phyloP scores from a whole-genome alignment of 2,329 filamentous ascomycete genomes.

The Calycina marina region DNA sequence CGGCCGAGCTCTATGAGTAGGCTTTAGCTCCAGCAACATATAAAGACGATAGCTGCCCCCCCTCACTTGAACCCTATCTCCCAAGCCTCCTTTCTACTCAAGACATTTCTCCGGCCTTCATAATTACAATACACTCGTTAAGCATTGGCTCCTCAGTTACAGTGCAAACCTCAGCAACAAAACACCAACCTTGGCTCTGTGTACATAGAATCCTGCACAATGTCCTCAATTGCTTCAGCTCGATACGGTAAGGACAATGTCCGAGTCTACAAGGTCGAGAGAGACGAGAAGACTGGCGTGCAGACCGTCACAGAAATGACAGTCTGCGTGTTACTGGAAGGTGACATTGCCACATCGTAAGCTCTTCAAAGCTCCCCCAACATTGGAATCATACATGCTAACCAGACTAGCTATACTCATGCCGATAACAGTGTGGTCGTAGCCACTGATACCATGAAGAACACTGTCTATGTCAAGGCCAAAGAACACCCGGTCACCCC shows the following conservation, averaged over 20 bases:
- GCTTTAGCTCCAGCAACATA: too few relatives aligned
- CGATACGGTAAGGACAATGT: slow-evolving; percentile 96
- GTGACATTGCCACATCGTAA: slow-evolving; percentile 73
- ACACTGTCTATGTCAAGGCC: slow-evolving; percentile 88
- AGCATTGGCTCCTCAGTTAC: too few relatives aligned
- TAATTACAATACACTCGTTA: too few relatives aligned
- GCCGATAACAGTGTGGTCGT: slow-evolving; percentile 94
- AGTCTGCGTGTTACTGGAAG: slow-evolving; percentile 82
- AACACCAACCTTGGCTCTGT: too few relatives aligned
- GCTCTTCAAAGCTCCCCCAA: slow-evolving; percentile 25
- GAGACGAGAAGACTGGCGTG: slow-evolving; percentile 57
- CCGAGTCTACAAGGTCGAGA: slow-evolving; percentile 89
- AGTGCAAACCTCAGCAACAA: too few relatives aligned
- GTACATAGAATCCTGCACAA: slow-evolving; percentile 21
- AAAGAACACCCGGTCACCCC: slow-evolving; percentile 87
- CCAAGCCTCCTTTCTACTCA: too few relatives aligned
- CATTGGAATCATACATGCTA: too few relatives aligned
- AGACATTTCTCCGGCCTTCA: too few relatives aligned
- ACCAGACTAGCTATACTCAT: slow-evolving; percentile 75
- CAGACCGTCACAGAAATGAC: slow-evolving; percentile 93
- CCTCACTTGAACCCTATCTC: too few relatives aligned
- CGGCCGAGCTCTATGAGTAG: too few relatives aligned
- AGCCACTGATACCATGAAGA: slow-evolving; percentile 96
- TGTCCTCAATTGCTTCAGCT: slow-evolving; percentile 46
- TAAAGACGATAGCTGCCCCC: too few relatives aligned